Base-by-base conservation (phyloP, 2,329 filamentous ascomycete species). In the Botrytis fragariae region DNA sequence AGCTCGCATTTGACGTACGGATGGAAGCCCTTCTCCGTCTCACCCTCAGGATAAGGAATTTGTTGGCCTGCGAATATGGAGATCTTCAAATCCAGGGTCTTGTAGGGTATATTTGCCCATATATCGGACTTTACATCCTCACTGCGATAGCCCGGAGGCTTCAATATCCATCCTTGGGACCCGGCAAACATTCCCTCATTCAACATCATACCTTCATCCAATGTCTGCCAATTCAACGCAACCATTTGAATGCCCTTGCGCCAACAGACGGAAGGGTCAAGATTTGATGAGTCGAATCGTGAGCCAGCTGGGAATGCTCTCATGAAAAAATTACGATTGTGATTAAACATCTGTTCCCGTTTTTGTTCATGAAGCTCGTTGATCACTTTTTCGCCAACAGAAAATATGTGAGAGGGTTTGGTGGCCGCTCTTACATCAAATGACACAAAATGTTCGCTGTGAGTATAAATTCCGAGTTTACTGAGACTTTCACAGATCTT, bases 151-250 rank as follows among this genome's bases (percentile, higher is more conserved):
- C 91, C 91, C 45, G 86, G 81, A 0, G 95, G 94, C 82, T 98
- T 98, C 75, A 96, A 86, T 3, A 95, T 89, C 93, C 93, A 98
- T 59, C 95, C 95, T 60, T 88, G 85, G 69, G 93, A 92, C 16
- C 90, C 92, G 2, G 90, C 88, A 82, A 97, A 97, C 93, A 97
- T 96, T 77, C 90, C 95, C 80, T 96, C 91, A 80, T 98, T 98
- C 22, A 97, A 87, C 95, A 98, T 98, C 91, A 97, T 97, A 45
- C 93, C 94, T 77, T 93, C 92, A 79, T 98, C 94, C 82, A 92
- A 91, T 75, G 91, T 91, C 82, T 98, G 95, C 93, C 95, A 98
- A 83, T 98, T 98, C 74, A 98, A 85, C 0, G 95, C 95, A 1
- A 97, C 94, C 77, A 98, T 91, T 82, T 98, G 95, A 4, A 97